Evolutionary conservation across 2,329 filamentous ascomycete species (phyloP), one percentile per base, ranked within the genome.

Genomic region (Rutstroemia sp.): DNA sequence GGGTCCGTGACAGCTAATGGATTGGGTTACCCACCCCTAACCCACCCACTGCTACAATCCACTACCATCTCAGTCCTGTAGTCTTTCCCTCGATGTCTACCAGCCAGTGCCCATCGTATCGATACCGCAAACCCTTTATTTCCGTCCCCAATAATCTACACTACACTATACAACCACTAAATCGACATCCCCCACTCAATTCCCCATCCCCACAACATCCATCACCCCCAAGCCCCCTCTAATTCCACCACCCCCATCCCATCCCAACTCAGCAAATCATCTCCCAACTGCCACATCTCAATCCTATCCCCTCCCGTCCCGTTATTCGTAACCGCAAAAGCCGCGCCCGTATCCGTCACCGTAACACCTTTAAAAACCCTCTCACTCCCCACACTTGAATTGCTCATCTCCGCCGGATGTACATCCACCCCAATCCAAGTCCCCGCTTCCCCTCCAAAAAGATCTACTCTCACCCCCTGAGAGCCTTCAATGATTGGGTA

Each of bases 301-400:
- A 41, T 41, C 39, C 39, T n/a, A 16, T 16, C 18, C 39, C n/a
- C 50, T 9, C 27, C 50, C 5, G 39, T 41, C 25, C 42, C 19
- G 12, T 34, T 23, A 7, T 12, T 45, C 10, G 53, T 52, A 30
- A 61, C 56, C 4, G 48, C 53, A 57, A 57, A 61, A 3, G 57
- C 59, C 12, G 30, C 46, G n/a, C 59, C 59, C 1, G 23, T 38
- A n/a, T 49, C 46, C 4, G 56, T 61, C 5, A 61, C 34, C 2
- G 59, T 53, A 9, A 59, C 25, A 23, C 44, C 23, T 4, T 51
- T 44, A 44, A 51, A 61, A 5, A 12, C 52, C 47, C 30, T 42
- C 16, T 19, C 23, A 42, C 51, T 57, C 5, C 6, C 19, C 4
- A 47, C 14, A 18, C 16, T 59, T 16, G 54, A 55, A 48, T 61